Percentiles rank a stretch among this genome's conserved stretches.
Evolutionary conservation across 2,329 filamentous ascomycete genomes (phyloP).

Genomic region (Corinectria fuckeliana): DNA sequence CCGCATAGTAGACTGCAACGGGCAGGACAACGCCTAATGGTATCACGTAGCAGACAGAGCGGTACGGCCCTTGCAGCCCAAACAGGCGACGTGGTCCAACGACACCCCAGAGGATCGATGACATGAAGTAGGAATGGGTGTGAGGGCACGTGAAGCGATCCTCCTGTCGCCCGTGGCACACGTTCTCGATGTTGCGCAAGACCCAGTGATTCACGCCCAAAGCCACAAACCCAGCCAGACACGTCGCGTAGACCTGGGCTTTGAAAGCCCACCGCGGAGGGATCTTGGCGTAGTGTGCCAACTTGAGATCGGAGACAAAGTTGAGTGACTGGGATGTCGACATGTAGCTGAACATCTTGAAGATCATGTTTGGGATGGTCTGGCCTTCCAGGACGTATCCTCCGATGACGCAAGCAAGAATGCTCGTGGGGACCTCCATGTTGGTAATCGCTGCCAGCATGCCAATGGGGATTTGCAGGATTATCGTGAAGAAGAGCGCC

Average conservation of each 20-base stretch:
- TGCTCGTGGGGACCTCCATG: slow-evolving; percentile 65
- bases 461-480: slow-evolving; percentile 62
- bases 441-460: slow-evolving; percentile 64
- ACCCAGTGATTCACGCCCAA: slow-evolving; percentile 67
- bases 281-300: slow-evolving; percentile 68
- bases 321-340: slow-evolving; percentile 66
- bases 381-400: slow-evolving; percentile 71
- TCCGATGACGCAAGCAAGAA: slow-evolving; percentile 70
- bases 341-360: slow-evolving; percentile 72
- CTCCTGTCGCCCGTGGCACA: slow-evolving; percentile 60
- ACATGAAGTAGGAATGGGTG: slow-evolving; percentile 62
- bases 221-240: slow-evolving; percentile 62
- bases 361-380: slow-evolving; percentile 73
- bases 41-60: slow-evolving; percentile 26
- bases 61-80: slow-evolving; percentile 26
- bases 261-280: slow-evolving; percentile 62
- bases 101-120: slow-evolving; percentile 70
- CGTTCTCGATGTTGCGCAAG: slow-evolving; percentile 58
- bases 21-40: slow-evolving; percentile 29
- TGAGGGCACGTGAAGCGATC: slow-evolving; percentile 59
- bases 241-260: slow-evolving; percentile 59
- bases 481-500: slow-evolving; percentile 56
- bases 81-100: slow-evolving; percentile 72
- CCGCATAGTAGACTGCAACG: slow-evolving; percentile 21
- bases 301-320: slow-evolving; percentile 65